Evolutionary conservation across 768 basidiomycete genomes (phyloP), one percentile per base, ranked within the genome.

Genomic region (Clathrus columnatus): DNA sequence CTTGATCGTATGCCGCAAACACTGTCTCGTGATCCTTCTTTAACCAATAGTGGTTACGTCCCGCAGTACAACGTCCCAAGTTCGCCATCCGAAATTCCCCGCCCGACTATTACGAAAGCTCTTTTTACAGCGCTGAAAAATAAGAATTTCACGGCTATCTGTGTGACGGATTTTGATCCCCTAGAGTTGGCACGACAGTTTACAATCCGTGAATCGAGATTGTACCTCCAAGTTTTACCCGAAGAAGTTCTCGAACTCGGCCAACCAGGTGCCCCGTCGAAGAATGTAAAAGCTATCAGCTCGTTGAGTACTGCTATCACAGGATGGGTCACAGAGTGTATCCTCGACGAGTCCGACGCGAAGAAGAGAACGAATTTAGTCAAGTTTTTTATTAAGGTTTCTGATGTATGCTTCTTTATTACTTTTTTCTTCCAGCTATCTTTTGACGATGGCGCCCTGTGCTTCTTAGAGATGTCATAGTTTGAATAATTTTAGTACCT

Each of bases 291-390:
- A 66, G 86, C 87, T 21, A 84, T 98, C 60, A 85, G 85, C 45
- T 83, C 87, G 5, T 70, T 97, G 65, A 95, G 91, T 65, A 98
- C 93, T 14, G 81, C 85, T 52, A 85, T 97, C 61, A 97, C 93
- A 1, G 94, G 93, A 4, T 95, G 92, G 90, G 89, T 97, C 27
- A 87, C 93, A 7, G 95, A 98, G 70, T 85, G 86, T 63, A 93
- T 99, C 58, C 71, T 99, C 48, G 84, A 84, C 62, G 95, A 99
- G 71, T 78, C 75, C 51, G 95, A 98, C 69, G 79, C 83, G 61
- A 93, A 91, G 77, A 89, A 84, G 70, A 75, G 93, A 58, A 85
- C 84, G 23, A 56, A 66, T 7, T 64, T 94, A 59, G 77, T 95
- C 64, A 93, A 93, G 69, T 94, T 90, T 69, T 95, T 91, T 65